Evolutionary conservation across 768 basidiomycete species (phyloP), one percentile per base, ranked within the genome.

Genomic region (Fibroporia radiculosa): DNA sequence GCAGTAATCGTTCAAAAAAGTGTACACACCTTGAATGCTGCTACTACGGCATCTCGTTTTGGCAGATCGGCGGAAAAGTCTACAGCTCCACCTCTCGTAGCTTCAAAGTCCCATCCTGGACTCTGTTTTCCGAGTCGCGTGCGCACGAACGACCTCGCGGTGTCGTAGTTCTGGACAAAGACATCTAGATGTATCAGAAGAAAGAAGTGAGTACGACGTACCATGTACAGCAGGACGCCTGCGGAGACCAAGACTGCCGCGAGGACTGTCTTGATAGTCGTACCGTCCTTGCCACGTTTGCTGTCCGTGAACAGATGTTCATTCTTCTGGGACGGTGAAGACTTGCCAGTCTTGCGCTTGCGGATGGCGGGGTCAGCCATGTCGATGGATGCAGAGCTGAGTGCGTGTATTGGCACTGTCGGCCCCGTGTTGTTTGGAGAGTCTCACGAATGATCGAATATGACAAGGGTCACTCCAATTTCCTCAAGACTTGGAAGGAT

Each of bases 31-130:
- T 75, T 78, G 71, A 93, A 91, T 0, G 93, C 89, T 5, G 73
- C 70, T 12, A 84, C 77, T 8, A 95, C 69, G 0, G 85, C 89
- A 36, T 81, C 74, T 27, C 80, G 74, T 60, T 78, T 84, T 19
- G 62, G 54, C 6, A 68, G 56, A 58, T 93, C 92, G 0, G 82
- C 77, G 14, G 59, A 41, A 44, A 78, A 69, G 16, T 59, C 56
- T n/a, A 57, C 31, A 4, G 18, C n/a, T n/a, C 41, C n/a, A 6
- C 27, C 20, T 10, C 28, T 32, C 7, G 41, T 18, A 2, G 41
- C 16, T 14, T 42, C n/a, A 29, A 42, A 42, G 28, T 42, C 28
- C 13, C 27, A 42, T 19, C 26, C 25, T 3, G n/a, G 28, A 19
- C 41, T 27, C 28, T 42, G 6, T 11, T n/a, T 27, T 13, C 40